phyloP scores from a whole-genome alignment of 805 yeast species.

The Dipodascus geniculatus region DNA sequence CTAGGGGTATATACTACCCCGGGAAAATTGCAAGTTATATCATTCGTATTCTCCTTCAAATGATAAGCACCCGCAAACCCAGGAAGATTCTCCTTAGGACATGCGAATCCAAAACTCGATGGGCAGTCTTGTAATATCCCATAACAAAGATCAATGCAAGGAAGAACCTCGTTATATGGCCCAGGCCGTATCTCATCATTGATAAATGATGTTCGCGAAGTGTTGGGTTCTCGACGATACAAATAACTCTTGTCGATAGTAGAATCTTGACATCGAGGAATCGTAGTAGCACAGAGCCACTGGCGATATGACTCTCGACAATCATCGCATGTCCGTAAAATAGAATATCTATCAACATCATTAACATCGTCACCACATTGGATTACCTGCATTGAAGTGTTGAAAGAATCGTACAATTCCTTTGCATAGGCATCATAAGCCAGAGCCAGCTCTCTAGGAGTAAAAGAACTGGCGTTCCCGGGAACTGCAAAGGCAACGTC shows the following conservation, averaged over 20 bases:
- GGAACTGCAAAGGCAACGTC: conserved; percentile 88
- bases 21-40: conserved; percentile 27
- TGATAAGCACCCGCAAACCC: conserved; percentile 21
- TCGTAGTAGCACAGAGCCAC: conserved; percentile 84
- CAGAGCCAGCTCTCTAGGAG: conserved; percentile 27
- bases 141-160: conserved; percentile 75
- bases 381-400: conserved; percentile 61
- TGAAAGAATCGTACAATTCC: conserved; percentile 48
- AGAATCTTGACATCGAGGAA: conserved; percentile 68
- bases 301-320: conserved; percentile 61
- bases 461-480: conserved; percentile 28
- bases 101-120: conserved; percentile 54
- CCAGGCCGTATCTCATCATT: conserved; percentile 43
- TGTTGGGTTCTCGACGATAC: conserved; percentile 33
- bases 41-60: conserved; percentile 19
- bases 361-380: conserved; percentile 56
- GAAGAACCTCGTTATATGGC: conserved; percentile 67
- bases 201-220: conserved; percentile 52
- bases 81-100: conserved; percentile 38
- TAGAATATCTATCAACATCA: conserved; percentile 55
- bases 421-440: conserved; percentile 57
- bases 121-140: conserved; percentile 79
- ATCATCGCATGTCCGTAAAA: conserved; percentile 58
- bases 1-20: conserved; percentile 23
- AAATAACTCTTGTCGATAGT: conserved; percentile 23